Base-by-base conservation (phyloP, 1,284 basidiomycete genomes). In the Malassezia furfur region DNA sequence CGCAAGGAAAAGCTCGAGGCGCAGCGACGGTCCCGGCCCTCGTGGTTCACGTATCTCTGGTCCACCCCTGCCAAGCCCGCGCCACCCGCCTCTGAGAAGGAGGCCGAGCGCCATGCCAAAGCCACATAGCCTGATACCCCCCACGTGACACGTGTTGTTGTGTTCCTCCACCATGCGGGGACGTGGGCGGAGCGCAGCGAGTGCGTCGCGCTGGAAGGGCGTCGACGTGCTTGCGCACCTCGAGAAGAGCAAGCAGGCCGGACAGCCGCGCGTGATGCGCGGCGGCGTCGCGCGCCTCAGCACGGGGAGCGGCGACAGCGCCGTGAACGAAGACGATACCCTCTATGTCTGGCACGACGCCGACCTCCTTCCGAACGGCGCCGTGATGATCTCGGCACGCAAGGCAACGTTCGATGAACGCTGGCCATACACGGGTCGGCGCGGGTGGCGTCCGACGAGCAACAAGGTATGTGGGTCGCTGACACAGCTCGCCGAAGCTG, bases 1-100 rank as follows among this genome's bases (percentile, higher is more conserved):
- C 77, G 89, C 21, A 84, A 84, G 58, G 85, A 86, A 69, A 81
- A 68, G 57, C 47, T 74, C n/a, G 60, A 66, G 28, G 63, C 62
- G 22, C 55, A 59, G 37, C 32, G 12, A 14, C 39, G 30, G 11
- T 17, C 30, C 17, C 12, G 31, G 10, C 17, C 21, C 5, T 21
- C 30, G 6, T 43, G 22, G 32, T 8, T 34, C 32, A 34, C 32
- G 15, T 43, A 5, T n/a, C 19, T 19, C 22, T 43, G 22, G 19
- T 30, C 40, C 14, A 15, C 14, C 6, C 40, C 14, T 17, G 7
- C n/a, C 5, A 31, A 35, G 34, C 22, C 25, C 6, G 15, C 12
- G 3, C 15, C 25, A 15, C n/a, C 44, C 15, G 12, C 22, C 19
- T 17, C n/a, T 2, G 44, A 46, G 17, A 35, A 46, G 44, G 19